phyloP scores from a whole-genome alignment of 768 basidiomycete genomes.

The Termitomyces sp. region DNA sequence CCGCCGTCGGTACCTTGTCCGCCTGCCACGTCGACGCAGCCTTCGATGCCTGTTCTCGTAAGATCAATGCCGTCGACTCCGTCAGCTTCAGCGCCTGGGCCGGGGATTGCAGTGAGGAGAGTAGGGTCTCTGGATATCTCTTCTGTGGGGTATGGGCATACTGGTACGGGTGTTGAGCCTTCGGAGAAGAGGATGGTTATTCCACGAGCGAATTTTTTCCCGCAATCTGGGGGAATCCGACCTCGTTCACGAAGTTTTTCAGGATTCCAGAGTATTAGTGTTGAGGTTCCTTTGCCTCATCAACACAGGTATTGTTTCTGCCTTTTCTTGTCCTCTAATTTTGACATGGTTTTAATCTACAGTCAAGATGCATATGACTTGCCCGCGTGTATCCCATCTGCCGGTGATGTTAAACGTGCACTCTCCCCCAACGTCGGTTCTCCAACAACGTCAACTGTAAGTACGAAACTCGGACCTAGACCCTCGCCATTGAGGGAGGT shows the following conservation, averaged over 20 bases:
- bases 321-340: background rate
- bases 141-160: background rate
- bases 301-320: slow-evolving; percentile 24
- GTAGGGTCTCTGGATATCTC: slow-evolving; percentile 8
- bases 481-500: slow-evolving; percentile 14
- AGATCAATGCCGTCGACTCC: background rate
- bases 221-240: slow-evolving; percentile 43
- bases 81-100: background rate
- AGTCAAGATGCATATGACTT: slow-evolving; percentile 24
- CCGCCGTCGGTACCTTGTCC: slow-evolving; percentile 5
- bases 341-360: background rate
- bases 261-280: slow-evolving; percentile 45
- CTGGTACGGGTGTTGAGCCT: slow-evolving; percentile 1
- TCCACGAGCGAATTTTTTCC: slow-evolving; percentile 62
- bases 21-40: background rate
- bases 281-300: slow-evolving; percentile 25
- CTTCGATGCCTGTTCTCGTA: background rate
- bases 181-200: slow-evolving; percentile 22
- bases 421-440: slow-evolving; percentile 16
- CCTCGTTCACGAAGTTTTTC: slow-evolving; percentile 79
- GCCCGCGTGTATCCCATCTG: slow-evolving; percentile 16
- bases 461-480: slow-evolving; percentile 9
- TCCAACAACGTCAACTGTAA: slow-evolving; percentile 10
- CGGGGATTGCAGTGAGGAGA: slow-evolving; percentile 1
- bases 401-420: slow-evolving; percentile 19